These are phyloP conservation scores for Boletellus ananiceps DNA, from an alignment of 768 basidiomycete species.

Conservation along the genomic window DNA sequence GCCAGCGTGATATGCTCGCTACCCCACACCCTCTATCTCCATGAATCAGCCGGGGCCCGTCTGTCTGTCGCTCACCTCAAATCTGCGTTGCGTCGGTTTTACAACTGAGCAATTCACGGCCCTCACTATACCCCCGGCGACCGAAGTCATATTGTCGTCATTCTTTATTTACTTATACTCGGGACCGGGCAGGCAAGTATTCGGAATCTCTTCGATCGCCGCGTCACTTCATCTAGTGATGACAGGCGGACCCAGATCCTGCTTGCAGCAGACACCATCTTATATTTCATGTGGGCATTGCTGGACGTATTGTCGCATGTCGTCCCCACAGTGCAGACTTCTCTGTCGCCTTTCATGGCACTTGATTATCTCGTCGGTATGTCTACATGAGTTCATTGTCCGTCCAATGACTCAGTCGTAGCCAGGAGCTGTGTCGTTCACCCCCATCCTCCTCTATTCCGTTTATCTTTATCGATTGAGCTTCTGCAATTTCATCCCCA, in stretches of 20 bases:
- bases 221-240: constrained; percentile 1
- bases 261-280: constrained; percentile 57
- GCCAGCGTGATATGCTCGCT: constrained; percentile 34
- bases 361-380: constrained; percentile 61
- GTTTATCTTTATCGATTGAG: constrained; percentile 59
- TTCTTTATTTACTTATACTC: constrained; percentile 47
- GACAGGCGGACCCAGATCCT: constrained; percentile 49
- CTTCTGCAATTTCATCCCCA: constrained; percentile 44
- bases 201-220: background rate
- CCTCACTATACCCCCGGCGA: constrained; percentile 56
- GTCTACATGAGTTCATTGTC: constrained; percentile 20
- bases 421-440: constrained; percentile 51
- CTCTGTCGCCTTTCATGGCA: constrained; percentile 42
- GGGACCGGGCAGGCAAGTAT: constrained; percentile 46
- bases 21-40: constrained; percentile 10
- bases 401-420: background rate
- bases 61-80: constrained; percentile 67
- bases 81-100: constrained; percentile 64
- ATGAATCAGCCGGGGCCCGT: constrained; percentile 44
- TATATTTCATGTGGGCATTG: constrained; percentile 55
- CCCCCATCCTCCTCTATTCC: constrained; percentile 62
- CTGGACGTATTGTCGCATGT: constrained; percentile 58
- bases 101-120: constrained; percentile 41
- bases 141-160: constrained; percentile 59
- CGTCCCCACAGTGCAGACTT: constrained; percentile 46